phyloP scores from a whole-genome alignment of 495 filamentous ascomycete species.

The Podospora conica region DNA sequence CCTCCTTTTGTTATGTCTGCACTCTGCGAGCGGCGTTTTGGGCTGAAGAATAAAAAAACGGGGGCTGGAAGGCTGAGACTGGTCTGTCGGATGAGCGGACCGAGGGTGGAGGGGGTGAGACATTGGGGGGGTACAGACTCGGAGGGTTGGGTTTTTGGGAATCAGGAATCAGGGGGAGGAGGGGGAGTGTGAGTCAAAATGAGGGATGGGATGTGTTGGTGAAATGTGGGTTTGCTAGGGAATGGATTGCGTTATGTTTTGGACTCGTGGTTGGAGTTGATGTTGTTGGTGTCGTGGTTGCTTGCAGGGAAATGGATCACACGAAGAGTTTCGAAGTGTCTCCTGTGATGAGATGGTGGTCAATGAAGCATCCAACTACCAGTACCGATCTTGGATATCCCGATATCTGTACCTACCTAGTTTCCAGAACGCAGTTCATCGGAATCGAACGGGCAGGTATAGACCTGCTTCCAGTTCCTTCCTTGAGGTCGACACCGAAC shows the following conservation, averaged over 20 bases:
- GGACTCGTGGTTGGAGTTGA: too few relatives aligned
- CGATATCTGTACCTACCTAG: too few relatives aligned
- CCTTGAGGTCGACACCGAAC: neutral
- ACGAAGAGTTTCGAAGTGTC: too few relatives aligned
- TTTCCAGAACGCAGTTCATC: neutral
- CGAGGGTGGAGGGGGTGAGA: neutral
- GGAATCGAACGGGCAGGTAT: neutral
- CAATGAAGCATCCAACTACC: too few relatives aligned
- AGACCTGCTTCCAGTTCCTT: neutral
- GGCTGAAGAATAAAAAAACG: neutral
- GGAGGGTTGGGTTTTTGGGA: neutral
- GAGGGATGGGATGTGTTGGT: too few relatives aligned
- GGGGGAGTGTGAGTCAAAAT: too few relatives aligned
- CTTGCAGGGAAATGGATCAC: too few relatives aligned
- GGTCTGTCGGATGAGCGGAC: neutral
- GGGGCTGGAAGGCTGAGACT: neutral
- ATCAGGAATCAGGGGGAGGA: neutral
- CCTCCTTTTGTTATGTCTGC: neutral
- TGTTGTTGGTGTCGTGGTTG: too few relatives aligned
- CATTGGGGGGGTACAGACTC: neutral
- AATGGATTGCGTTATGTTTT: too few relatives aligned
- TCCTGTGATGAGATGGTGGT: too few relatives aligned
- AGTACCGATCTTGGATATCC: neutral
- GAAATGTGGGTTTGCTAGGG: too few relatives aligned
- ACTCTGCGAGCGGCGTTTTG: too few relatives aligned